Base-by-base conservation (phyloP, 2,329 filamentous ascomycete genomes). In the Nannizziopsis arthrosporioides region DNA sequence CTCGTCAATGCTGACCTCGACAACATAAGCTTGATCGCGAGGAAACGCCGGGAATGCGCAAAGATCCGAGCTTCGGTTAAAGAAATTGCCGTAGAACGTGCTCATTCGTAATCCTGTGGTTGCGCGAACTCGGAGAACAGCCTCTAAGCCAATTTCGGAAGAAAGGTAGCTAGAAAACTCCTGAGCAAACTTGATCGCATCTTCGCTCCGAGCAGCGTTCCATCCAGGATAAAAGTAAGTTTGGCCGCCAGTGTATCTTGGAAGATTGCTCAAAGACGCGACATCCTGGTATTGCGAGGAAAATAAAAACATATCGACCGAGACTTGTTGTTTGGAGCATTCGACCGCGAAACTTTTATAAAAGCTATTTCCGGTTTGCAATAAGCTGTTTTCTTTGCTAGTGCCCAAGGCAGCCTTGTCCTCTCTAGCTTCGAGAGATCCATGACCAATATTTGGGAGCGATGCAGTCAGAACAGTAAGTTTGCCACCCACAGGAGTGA, bases 281-380 rank as follows among this genome's bases (percentile, higher is more conserved):
- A 98, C 92, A 63, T 98, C 92, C 68, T 96, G 92, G 66, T 98
- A 95, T 63, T 92, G 85, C 12, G 87, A 89, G 3, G 86, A 92
- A 70, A 94, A 95, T 44, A 95, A 73, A 73, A 95, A 95, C 89
- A 95, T 95, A 65, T 95, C 89, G 56, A 98, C 88, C 0, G 89
- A 96, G 22, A 98, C 92, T 67, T 98, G 92, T 57, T 93, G 94
- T 73, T 98, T 98, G 34, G 89, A 95, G 68, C 92, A 98, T 64
- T 98, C 92, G 2, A 98, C 92, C 0, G 92, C 92, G 61, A 98
- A 98, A 60, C 86, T 94, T 75, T 98, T 98, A 76, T 96, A 98
- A 68, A 96, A 98, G 61, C 85, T 88, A 71, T 88, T 95, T 36
- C 80, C 85, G 0, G 92, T 95, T 65, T 96, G 90, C 45, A 98